Evolutionary conservation across 768 basidiomycete genomes (phyloP), one percentile per base, ranked within the genome.

Genomic region (Trametes meyenii): DNA sequence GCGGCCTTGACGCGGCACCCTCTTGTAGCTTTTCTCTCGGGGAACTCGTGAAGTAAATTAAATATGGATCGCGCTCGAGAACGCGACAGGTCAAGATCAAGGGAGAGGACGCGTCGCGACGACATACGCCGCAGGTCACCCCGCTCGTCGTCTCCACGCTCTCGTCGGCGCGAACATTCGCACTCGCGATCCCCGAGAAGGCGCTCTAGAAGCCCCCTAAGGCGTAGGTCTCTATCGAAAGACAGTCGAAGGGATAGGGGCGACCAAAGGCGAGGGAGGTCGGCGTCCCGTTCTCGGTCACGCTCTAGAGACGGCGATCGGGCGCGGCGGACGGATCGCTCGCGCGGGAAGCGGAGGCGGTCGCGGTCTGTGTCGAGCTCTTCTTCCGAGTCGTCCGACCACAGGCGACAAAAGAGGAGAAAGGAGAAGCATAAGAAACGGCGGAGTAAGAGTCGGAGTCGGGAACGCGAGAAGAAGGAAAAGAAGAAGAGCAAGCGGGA

Each of bases 401-500:
- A 69, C 50, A 67, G 49, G 48, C 60, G 56, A 19, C 66, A 76
- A 65, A 82, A 71, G 70, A 66, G 64, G 68, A 76, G 80, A 67
- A 82, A 83, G 55, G 78, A 78, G 70, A 68, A 81, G 69, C 73
- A 73, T 50, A 74, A 79, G 52, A 77, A 79, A 70, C 77, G 79
- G 53, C 58, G 65, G 44, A 79, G 76, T 55, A 61, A 63, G 51
- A 79, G 76, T 50, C 76, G 73, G 65, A 82, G 80, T 59, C 75
- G 73, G 61, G 79, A 79, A 60, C 73, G 77, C 35, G 66, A 65
- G 61, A 76, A 72, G 73, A 82, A 81, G 71, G 82, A 82, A 69
- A 80, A 79, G 70, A 80, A 83, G 75, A 83, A 78, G 67, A 84
- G 86, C 63, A 89, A 84, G 78, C 89, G 87, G 70, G 89, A 88